Base-by-base conservation (phyloP, 495 filamentous ascomycete species). In the Xylaria palmicola region DNA sequence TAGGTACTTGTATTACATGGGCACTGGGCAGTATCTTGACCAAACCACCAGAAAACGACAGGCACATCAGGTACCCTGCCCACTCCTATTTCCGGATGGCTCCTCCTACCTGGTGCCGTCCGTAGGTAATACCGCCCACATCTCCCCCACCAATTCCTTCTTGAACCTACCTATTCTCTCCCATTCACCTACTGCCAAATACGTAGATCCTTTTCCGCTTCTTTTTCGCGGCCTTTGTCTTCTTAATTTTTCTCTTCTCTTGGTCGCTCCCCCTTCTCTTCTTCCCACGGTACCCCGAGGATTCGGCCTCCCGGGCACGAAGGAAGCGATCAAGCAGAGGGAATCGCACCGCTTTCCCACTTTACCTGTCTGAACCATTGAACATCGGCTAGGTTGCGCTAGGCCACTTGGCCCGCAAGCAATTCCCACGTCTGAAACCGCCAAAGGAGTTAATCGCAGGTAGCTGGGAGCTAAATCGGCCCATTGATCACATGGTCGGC, bases 361-460 rank as follows among this genome's bases (percentile, higher is more conserved):
- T 59, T 20, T 37, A 50, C 30, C 10, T 50, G 24, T 9, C 36
- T 32, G 29, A 45, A 59, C 8, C 47, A 24, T 52, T 49, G 32
- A 20, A 40, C 44, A 22, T 30, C 19, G 27, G 20, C 19, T 37
- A 17, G 22, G 20, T 36, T 20, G 32, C 6, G 26, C 40, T 10
- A 61, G 41, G n/a, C 49, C 59, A 61, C 59, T 61, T 54, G 24
- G 59, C 22, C 19, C 29, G 48, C 49, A 24, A 39, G 13, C 41
- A 37, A 56, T 47, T n/a, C 20, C 59, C 49, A 49, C 50, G 39
- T 56, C 43, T 62, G 59, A 62, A 62, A 62, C 59, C 49, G 29
- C 50, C 59, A 37, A 48, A 29, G 49, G 12, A 32, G 20, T 45
- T 32, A 27, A 27, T 52, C 8, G 22, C 45, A 17, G 48, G 10